These are phyloP conservation scores for Malus hybrid DNA, from an alignment of 331 rosid genomes.

Conservation along the genomic window DNA sequence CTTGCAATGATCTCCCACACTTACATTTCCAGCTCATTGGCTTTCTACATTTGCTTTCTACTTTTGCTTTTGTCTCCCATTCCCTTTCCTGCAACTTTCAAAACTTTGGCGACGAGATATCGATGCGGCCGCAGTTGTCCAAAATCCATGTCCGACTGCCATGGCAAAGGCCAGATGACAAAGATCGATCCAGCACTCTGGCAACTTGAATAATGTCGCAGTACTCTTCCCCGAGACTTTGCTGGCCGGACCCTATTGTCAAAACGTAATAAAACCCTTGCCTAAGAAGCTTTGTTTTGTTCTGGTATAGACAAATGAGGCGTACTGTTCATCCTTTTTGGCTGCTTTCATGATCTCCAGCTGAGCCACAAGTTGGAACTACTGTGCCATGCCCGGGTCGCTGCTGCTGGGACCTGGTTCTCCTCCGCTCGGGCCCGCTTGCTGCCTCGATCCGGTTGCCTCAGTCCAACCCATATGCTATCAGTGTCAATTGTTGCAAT, in stretches of 20 bases:
- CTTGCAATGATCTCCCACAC: no score
- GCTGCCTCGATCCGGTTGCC: constrained; percentile 3
- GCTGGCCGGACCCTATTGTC: constrained; percentile 95
- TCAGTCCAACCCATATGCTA: background rate
- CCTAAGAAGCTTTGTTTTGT: constrained; percentile 68
- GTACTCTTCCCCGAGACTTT: constrained; percentile 97
- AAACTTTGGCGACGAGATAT: no score
- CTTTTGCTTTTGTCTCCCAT: no score
- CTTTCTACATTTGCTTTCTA: no score
- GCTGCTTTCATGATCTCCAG: constrained; percentile 97
- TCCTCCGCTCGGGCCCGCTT: constrained; percentile 7
- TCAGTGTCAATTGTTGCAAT: background rate
- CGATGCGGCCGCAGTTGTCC: no score
- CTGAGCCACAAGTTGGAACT: constrained; percentile 72
- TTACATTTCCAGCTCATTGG: no score
- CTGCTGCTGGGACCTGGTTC: constrained; percentile 37
- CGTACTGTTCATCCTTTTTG: constrained; percentile 91
- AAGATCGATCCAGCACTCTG: no score
- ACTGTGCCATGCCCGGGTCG: constrained; percentile 26
- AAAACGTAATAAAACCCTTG: constrained; percentile 80
- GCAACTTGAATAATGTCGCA: constrained; percentile 85
- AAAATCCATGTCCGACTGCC: no score
- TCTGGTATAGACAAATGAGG: constrained; percentile 56
- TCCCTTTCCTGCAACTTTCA: no score
- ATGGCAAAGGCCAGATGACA: no score